Conservation (phyloP, 192 early-diverging fungal genomes). For the Diversispora eburnea region DNA sequence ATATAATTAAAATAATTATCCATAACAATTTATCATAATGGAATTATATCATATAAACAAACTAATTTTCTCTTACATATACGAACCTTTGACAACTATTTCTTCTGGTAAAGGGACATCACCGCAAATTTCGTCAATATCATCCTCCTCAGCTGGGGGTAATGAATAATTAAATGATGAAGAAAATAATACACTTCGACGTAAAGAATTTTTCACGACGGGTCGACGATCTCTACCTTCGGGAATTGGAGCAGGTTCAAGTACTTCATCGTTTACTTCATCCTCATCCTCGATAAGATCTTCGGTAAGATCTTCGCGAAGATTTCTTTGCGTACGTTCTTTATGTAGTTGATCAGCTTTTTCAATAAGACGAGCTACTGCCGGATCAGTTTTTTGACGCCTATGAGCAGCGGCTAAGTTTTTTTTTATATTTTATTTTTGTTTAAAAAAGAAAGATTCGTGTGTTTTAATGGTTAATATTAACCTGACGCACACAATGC, state of each 20-base stretch:
- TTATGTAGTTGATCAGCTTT: constrained; percentile 31
- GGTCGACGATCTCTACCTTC: constrained; percentile 1
- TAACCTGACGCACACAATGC: background rate
- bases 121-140: constrained; percentile 26
- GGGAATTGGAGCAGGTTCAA: background rate
- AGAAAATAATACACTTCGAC: constrained; percentile 11
- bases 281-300: background rate
- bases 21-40: background rate
- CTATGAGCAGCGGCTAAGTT: constrained; percentile 27
- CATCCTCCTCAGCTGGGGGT: constrained; percentile 7
- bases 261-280: constrained; percentile 3
- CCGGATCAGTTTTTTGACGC: constrained; percentile 30
- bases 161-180: constrained; percentile 8
- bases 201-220: constrained; percentile 3
- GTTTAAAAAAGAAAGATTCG: background rate
- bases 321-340: constrained; percentile 22
- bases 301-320: background rate
- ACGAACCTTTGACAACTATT: constrained; percentile 28
- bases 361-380: constrained; percentile 25
- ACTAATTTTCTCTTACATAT: background rate
- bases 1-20: background rate
- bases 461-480: background rate
- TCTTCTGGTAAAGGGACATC: constrained; percentile 17
- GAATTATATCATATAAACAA: no score
- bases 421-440: background rate